Evolutionary conservation across 164 flowering plant genomes (phyloP), one percentile per base, ranked within the genome.

Genomic region (Dillenia suffruticosa): DNA sequence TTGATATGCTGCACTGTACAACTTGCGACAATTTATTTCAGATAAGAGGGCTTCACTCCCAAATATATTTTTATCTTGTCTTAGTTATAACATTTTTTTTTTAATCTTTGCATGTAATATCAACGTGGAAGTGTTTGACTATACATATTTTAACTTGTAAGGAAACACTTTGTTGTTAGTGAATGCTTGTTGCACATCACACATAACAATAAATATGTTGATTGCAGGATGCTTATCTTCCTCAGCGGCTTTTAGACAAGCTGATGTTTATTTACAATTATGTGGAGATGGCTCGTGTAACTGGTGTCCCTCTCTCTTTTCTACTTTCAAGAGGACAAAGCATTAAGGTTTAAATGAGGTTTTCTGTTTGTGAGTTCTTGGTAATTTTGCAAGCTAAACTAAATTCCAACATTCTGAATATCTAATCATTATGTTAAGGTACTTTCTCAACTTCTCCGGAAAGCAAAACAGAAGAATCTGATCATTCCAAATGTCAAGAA

Each of bases 231-330:
- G 99, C 97, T 67, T 92, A 95, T 76, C 97, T 95, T 59, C 99
- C 99, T 26, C 99, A 95, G 65, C 72, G 99, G 64, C 89, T 95
- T 68, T 70, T 95, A 74, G 99, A 95, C 77, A 92, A 95, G 74
- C 61, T 95, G 73, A 95, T 95, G 99, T 84, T 71, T 60, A 79
- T 95, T 63, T 95, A 92, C 76, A 92, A 95, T 77, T 95, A 95
- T 78, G 97, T 95, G 67, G 99, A 95, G 78, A 95, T 95, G 99
- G 97, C 97, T 75, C 84, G 97, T 59, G 99, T 95, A 15, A 95
- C 97, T 2, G 99, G 99, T 70, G 99, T 90, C 57, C 99, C 99
- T 44, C 82, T 95, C 59, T 92, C 97, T 55, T 95, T 95, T 81
- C 84, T 95, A 54, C 94, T 95, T 63, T 81, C 99, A 51, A 88